These are phyloP conservation scores for Ophiostoma angusticollis DNA, from an alignment of 2,329 filamentous ascomycete species.

Conservation along the genomic window DNA sequence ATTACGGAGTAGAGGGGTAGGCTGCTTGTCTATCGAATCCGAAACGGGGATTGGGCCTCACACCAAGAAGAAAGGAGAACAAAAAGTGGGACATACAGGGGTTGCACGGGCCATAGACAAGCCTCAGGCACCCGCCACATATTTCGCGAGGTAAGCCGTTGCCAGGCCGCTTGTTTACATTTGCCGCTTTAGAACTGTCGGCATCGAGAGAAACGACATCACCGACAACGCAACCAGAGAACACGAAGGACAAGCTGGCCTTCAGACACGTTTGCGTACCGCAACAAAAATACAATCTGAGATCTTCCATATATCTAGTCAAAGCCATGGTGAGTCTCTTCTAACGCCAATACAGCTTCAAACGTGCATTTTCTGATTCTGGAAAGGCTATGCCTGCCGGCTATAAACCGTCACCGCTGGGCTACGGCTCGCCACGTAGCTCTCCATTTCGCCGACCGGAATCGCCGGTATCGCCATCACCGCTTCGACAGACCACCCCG, in stretches of 20 bases:
- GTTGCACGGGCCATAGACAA: no score
- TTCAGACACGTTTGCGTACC: no score
- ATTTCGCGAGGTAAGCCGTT: conserved; percentile 2
- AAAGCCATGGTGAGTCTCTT: no score
- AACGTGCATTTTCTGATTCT: no score
- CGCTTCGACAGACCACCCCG: conserved; percentile 52
- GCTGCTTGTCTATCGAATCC: conserved; percentile 9
- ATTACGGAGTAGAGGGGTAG: no score
- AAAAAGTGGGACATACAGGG: conserved; percentile 5
- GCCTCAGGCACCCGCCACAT: conserved; percentile 3
- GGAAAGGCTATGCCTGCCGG: conserved; percentile 38
- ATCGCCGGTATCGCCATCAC: conserved; percentile 52
- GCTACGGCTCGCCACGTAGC: conserved; percentile 56
- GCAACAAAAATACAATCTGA: no score
- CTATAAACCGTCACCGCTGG: conserved; percentile 60
- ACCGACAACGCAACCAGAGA: neutral
- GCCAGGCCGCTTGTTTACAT: conserved; percentile 13
- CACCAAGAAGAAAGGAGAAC: neutral
- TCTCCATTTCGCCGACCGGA: conserved; percentile 52
- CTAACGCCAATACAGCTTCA: no score
- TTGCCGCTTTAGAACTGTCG: neutral
- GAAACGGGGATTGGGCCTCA: conserved; percentile 4
- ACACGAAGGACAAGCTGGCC: no score
- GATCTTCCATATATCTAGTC: no score
- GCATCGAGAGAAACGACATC: neutral